Base-by-base conservation (phyloP, 2,329 filamentous ascomycete species). In the Aspergillus fijiensis region DNA sequence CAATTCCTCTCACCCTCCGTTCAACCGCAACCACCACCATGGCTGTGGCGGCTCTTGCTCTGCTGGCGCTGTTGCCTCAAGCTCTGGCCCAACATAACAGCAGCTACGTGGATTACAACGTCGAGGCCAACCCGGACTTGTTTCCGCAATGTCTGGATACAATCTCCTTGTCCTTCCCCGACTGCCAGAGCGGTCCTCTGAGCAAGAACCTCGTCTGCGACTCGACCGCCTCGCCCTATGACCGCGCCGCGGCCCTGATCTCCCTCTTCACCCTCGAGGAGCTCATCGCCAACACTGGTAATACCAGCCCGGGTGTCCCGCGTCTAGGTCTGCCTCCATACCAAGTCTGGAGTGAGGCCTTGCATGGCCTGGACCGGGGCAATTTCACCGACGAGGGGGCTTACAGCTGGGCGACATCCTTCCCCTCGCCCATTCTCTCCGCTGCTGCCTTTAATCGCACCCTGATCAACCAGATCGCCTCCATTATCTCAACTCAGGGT, bases 391-490 rank as follows among this genome's bases (percentile, higher is more conserved):
- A 72, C 5, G 75, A 74, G 12, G 83, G 82, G 2, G 73, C 82
- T 11, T 89, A 81, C 69, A 83, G 79, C 62, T 84, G 82, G 68
- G 84, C 87, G 0, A 89, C 87, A 0, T 86, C 84, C 0, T 90
- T 89, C 67, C 86, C 87, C 0, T 82, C 84, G 69, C 87, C 87
- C 0, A 87, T 90, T 55, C 73, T 83, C 2, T 82, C 87, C 66
- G 82, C 83, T 23, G 85, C 87, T 0, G 82, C 87, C 0, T 87
- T 90, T 63, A 86, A 90, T 63, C 85, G 88, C 63, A 80, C 81
- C 0, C 72, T 90, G 33, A 83, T 90, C 63, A 70, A 80, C 21
- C 75, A 80, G 5, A 82, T 90, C 3, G 87, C 82, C 2, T 77
- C 72, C 2, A 80, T 85, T 4, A 71, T 78, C 33, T 77, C 77